Evolutionary conservation across 2,329 filamentous ascomycete genomes (phyloP), one percentile per base, ranked within the genome.

Genomic region (Neopestalotiopsis sp.): DNA sequence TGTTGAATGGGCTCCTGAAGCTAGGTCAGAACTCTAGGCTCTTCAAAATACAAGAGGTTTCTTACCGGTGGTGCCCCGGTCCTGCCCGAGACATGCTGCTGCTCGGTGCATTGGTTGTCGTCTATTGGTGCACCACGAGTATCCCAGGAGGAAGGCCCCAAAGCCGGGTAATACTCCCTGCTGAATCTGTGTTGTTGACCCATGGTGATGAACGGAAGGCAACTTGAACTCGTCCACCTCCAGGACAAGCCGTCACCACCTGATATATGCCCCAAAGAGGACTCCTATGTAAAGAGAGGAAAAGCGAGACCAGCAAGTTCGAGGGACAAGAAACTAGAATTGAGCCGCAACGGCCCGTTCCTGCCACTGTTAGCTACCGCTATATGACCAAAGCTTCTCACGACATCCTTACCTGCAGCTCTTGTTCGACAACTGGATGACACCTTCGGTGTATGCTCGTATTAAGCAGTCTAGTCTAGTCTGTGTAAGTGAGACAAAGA

Each of bases 1-100:
- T 84, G 81, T 42, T 84, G 83, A 42, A 89, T 86, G 73, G 85
- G 78, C 85, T 87, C 69, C 30, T 38, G 17, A 17, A 42, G 45
- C 14, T 61, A 12, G 34, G 60, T 24, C n/a, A 63, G 30, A 42
- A 17, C 32, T 52, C 9, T 20, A 9, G 40, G 20, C 34, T 38
- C n/a, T 63, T 20, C 14, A 7, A 42, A 38, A 12, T 13, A 40
- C 9, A 38, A 63, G 45, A 20, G n/a, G 20, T n/a, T 13, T 63
- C 32, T 65, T 62, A 62, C 59, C 17, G 34, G n/a, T 38, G 59
- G 59, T 40, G 59, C 59, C 14, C 61, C 61, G 17, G 42, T 52
- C 28, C 61, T 64, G 20, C 14, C 38, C 20, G 42, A 24, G 38
- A 64, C 20, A 30, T 59, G 57, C 42, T 64, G 61, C n/a, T 49